Evolutionary conservation across 768 basidiomycete species (phyloP), one percentile per base, ranked within the genome.

Genomic region (Cystofilobasidium bisporidii): DNA sequence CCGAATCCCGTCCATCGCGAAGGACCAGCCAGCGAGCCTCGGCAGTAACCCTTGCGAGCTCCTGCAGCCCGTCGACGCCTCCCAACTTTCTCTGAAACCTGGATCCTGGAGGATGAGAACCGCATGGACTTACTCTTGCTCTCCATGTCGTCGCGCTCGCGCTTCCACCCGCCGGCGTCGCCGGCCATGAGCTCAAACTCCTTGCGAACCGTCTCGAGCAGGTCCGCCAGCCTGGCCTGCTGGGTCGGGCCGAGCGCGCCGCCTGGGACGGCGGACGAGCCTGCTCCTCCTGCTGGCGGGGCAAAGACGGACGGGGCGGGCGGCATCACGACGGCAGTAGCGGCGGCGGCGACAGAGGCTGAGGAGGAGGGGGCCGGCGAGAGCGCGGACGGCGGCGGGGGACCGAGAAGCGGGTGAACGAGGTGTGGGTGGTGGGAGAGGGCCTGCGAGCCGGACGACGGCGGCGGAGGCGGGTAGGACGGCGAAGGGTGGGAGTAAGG

Each of bases 101-200:
- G n/a, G n/a, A n/a, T n/a, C n/a, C n/a, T n/a, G n/a, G n/a, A n/a
- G n/a, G n/a, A n/a, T n/a, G n/a, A n/a, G n/a, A n/a, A n/a, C n/a
- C n/a, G n/a, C n/a, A n/a, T n/a, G n/a, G n/a, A 81, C 86, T 66
- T 71, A 93, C 94, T 83, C 82, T 91, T 92, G 9, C 80, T 81
- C 78, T 97, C 93, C 75, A 86, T 88, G 66, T 97, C 94, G 72
- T 96, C 92, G 60, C 89, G 81, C 78, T 94, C 89, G 36, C 79
- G 81, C 64, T 89, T 83, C 72, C 87, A 80, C 14, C 82, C 73
- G n/a, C 78, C 80, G 60, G 88, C 78, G 74, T 96, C 91, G 57
- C 81, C 79, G 12, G 83, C 78, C 68, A 93, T 79, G 64, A 79
- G 79, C 61, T 96, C 91, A 74, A 90, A 92, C 79, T 97, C 93